Evolutionary conservation across 495 filamentous ascomycete species (phyloP), one percentile per base, ranked within the genome.

Genomic region (Bombardia bombarda): DNA sequence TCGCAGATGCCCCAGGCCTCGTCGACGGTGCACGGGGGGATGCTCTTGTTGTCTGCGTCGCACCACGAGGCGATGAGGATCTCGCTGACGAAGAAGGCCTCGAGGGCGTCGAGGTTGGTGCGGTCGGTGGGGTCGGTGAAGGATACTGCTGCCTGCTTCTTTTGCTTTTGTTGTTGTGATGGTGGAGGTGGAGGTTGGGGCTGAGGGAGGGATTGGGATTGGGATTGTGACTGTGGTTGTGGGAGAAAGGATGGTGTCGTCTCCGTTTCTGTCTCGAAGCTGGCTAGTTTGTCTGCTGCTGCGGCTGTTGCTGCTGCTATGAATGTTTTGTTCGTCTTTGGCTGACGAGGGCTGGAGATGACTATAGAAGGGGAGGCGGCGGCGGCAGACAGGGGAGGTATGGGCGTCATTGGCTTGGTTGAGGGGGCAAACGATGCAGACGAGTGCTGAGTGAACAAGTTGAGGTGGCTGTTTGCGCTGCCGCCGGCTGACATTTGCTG

Each of bases 71-170:
- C 67, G 2, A 53, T 50, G 1, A 71, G 47, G 26, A 75, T 56
- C 22, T 58, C 56, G 26, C 59, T 57, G 2, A 71, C 55, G 42
- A 77, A 73, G 33, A 68, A 51, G 37, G 52, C 57, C 31, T 75
- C 66, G 16, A 75, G 38, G 34, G 64, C 69, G 50, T 66, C 60
- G 12, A 67, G 56, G 46, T 78, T 68, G 10, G 70, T 74, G 17
- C 58, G 57, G 47, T 76, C 70, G 1, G 64, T 40, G 0, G 58
- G 36, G 38, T 57, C 45, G 0, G 55, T 49, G 30, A 61, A 59
- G 7, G 52, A 54, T 10, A 53, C 38, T 10, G 26, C 26, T 2
- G 41, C 38, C 20, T 42, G 43, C n/a, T 30, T 13, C 13, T 7
- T 30, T 13, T 30, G n/a, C n/a, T 30, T 30, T 30, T 7, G 32